Percentiles rank a stretch among this genome's conserved stretches.
These are phyloP conservation scores for Ustilago trichophora DNA, from an alignment of 1,284 basidiomycete genomes.

Conservation along the genomic window DNA sequence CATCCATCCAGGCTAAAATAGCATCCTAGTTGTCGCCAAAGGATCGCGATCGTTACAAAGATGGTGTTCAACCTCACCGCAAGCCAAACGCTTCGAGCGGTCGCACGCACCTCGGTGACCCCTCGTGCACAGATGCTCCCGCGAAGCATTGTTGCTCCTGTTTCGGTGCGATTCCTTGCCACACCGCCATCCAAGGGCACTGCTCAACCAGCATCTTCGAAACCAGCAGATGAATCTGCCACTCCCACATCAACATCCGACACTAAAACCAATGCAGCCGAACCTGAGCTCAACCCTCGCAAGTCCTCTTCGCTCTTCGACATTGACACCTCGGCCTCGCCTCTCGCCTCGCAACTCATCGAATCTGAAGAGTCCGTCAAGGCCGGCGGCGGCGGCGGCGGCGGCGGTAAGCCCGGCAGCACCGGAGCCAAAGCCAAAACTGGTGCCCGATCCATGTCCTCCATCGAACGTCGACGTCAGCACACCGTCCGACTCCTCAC, in stretches of 20 bases:
- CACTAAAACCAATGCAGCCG: background rate
- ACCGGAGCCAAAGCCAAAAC: constrained; percentile 65
- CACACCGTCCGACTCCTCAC: constrained; percentile 50
- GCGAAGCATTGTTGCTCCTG: constrained; percentile 1
- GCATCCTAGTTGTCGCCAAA: too few species aligned
- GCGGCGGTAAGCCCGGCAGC: too few species aligned
- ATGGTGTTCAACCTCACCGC: constrained; percentile 35
- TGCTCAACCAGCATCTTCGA: background rate
- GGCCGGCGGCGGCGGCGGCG: constrained; percentile 23
- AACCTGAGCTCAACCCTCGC: constrained; percentile 11
- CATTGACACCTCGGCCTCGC: constrained; percentile 51
- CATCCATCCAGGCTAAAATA: too few species aligned
- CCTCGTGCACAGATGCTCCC: constrained; percentile 2
- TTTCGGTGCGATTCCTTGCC: constrained; percentile 26
- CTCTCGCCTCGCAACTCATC: constrained; percentile 30
- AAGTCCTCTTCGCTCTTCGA: constrained; percentile 47
- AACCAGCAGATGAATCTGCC: constrained; percentile 2
- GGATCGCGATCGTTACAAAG: too few species aligned
- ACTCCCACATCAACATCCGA: background rate
- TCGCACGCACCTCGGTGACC: constrained; percentile 6
- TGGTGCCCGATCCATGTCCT: constrained; percentile 61
- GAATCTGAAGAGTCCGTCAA: constrained; percentile 11
- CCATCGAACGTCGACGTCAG: constrained; percentile 64
- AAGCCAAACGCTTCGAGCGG: constrained; percentile 25
- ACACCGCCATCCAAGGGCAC: constrained; percentile 18